Conservation (phyloP, 2,329 filamentous ascomycete genomes). For the Colletotrichum tropicale region DNA sequence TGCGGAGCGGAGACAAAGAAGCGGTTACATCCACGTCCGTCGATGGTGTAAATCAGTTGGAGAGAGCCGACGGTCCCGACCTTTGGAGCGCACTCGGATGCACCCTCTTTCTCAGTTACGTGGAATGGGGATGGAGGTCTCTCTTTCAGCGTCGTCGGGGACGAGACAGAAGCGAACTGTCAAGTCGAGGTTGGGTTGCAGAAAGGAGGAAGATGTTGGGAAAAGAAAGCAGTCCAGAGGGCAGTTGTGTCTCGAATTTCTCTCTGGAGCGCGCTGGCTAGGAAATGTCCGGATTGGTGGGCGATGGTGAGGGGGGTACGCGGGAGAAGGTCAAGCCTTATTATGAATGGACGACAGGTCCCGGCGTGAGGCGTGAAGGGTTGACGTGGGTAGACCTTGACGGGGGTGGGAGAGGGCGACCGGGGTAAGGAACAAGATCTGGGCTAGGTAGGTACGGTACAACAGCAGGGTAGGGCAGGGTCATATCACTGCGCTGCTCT, state of each 20-base stretch:
- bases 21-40: slow-evolving; percentile 17
- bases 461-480: slow-evolving; percentile 6
- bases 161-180: neutral
- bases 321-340: slow-evolving; percentile 23
- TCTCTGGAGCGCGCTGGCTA: slow-evolving; percentile 13
- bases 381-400: slow-evolving; percentile 19
- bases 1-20: slow-evolving; percentile 12
- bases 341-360: slow-evolving; percentile 23
- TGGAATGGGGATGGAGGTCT: neutral
- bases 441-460: slow-evolving; percentile 20
- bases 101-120: neutral
- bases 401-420: neutral
- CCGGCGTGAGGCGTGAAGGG: slow-evolving; percentile 19
- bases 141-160: neutral
- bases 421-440: slow-evolving; percentile 21
- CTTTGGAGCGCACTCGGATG: neutral
- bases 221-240: slow-evolving; percentile 21
- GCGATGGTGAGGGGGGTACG: slow-evolving; percentile 17
- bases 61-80: slow-evolving; percentile 6
- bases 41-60: neutral
- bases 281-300: slow-evolving; percentile 19
- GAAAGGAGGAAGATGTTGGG: slow-evolving; percentile 7
- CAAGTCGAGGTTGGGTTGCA: neutral
- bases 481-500: slow-evolving; percentile 18
- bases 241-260: slow-evolving; percentile 21